Conservation (phyloP, 129 eudicot genomes). For the Daucus carota region DNA sequence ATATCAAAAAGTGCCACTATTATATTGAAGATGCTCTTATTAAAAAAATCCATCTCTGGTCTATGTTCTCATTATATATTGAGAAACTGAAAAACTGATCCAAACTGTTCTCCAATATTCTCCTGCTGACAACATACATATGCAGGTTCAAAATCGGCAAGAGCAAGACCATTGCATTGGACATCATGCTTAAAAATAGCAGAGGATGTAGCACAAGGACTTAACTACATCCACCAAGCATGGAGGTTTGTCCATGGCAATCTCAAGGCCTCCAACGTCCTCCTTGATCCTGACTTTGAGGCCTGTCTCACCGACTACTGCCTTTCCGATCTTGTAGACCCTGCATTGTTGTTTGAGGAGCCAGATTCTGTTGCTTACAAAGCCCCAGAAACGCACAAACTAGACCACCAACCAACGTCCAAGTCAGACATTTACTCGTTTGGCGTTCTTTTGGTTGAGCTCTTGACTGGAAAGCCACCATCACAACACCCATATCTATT, state of each 20-base stretch:
- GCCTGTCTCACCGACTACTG: constrained; percentile 91
- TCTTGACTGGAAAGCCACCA: constrained; percentile 65
- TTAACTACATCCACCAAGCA: constrained; percentile 92
- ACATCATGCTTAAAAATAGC: constrained; percentile 90
- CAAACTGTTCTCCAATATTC: neutral
- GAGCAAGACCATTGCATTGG: constrained; percentile 93
- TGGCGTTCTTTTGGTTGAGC: constrained; percentile 72
- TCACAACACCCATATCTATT: constrained; percentile 53
- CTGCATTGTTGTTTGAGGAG: constrained; percentile 15
- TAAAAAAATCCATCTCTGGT: neutral
- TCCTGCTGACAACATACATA: neutral
- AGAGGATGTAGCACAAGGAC: constrained; percentile 85
- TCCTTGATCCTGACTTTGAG: constrained; percentile 82
- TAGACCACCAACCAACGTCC: constrained; percentile 42
- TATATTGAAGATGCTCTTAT: neutral
- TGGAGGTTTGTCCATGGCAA: constrained; percentile 93
- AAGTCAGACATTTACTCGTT: constrained; percentile 84
- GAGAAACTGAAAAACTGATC: neutral
- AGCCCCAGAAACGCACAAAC: constrained; percentile 68
- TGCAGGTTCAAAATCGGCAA: constrained; percentile 78
- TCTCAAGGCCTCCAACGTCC: constrained; percentile 77
- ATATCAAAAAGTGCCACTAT: neutral
- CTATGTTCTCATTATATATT: too few relatives aligned
- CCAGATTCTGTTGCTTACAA: constrained; percentile 41
- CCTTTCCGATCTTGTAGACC: constrained; percentile 40